Conservation (phyloP, 1,284 basidiomycete species). For the Boletellus dicymbophilus region DNA sequence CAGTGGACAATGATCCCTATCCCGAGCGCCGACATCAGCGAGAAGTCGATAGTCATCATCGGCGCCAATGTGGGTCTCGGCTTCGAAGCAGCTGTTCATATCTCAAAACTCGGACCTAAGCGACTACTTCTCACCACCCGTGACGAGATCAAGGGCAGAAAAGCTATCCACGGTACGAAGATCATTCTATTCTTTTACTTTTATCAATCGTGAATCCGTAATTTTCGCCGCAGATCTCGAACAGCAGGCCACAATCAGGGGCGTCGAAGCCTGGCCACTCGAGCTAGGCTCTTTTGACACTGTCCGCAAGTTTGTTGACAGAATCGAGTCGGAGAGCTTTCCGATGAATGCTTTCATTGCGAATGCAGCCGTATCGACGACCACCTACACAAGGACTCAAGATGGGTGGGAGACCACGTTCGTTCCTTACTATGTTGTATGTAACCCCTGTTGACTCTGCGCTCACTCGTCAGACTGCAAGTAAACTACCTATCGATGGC, state of each 20-base stretch:
- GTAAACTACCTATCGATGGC: slow-evolving; percentile 35
- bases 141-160: slow-evolving; percentile 25
- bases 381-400: slow-evolving; percentile 22
- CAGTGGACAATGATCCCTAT: slow-evolving; percentile 28
- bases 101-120: slow-evolving; percentile 29
- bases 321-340: slow-evolving; percentile 18
- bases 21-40: slow-evolving; percentile 26
- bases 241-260: slow-evolving; percentile 16
- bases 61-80: slow-evolving; percentile 38
- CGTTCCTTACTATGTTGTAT: slow-evolving; percentile 1
- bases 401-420: slow-evolving; percentile 35
- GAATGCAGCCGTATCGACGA: slow-evolving; percentile 23
- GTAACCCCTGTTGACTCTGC: background rate
- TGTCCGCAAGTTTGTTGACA: slow-evolving; percentile 28
- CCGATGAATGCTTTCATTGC: slow-evolving; percentile 26
- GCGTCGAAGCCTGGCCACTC: slow-evolving; percentile 23
- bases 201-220: background rate
- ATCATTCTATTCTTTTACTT: background rate
- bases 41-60: slow-evolving; percentile 31
- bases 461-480: slow-evolving; percentile 24
- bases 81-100: slow-evolving; percentile 32
- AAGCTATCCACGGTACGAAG: slow-evolving; percentile 25
- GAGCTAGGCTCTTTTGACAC: slow-evolving; percentile 34
- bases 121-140: slow-evolving; percentile 31
- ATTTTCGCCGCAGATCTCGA: slow-evolving; percentile 20